phyloP scores from a whole-genome alignment of 2,329 filamentous ascomycete genomes.

The Huntiella bhutanensis region DNA sequence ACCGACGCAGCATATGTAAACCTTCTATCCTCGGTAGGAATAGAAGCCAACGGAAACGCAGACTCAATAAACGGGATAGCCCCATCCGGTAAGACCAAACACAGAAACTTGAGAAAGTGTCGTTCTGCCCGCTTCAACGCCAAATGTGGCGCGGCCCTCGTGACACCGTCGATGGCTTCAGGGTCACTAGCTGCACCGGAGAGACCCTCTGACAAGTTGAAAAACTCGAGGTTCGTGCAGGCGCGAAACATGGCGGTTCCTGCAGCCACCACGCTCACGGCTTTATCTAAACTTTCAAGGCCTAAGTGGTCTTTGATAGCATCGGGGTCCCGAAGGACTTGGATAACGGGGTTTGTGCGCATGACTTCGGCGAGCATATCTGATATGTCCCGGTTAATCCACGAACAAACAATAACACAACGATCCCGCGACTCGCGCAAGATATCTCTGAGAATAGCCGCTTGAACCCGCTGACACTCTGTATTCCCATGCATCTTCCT shows the following conservation, averaged over 20 bases:
- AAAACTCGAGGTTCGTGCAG: slow-evolving; percentile 60
- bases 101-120: slow-evolving; percentile 51
- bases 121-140: slow-evolving; percentile 49
- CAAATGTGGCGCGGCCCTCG: slow-evolving; percentile 37
- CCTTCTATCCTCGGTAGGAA: slow-evolving; percentile 38
- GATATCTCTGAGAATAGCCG: slow-evolving; percentile 39
- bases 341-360: slow-evolving; percentile 48
- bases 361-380: slow-evolving; percentile 41
- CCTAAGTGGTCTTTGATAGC: slow-evolving; percentile 46
- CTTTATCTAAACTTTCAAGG: slow-evolving; percentile 33
- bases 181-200: slow-evolving; percentile 14
- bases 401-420: slow-evolving; percentile 54
- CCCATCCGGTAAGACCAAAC: slow-evolving; percentile 35
- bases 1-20: slow-evolving; percentile 52
- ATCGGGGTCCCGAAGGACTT: slow-evolving; percentile 44
- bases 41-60: slow-evolving; percentile 43
- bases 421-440: slow-evolving; percentile 38
- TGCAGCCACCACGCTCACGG: slow-evolving; percentile 37
- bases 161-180: slow-evolving; percentile 17
- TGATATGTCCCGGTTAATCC: slow-evolving; percentile 46
- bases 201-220: slow-evolving; percentile 45
- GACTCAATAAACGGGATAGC: slow-evolving; percentile 41
- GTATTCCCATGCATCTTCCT: slow-evolving; percentile 41
- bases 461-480: slow-evolving; percentile 45
- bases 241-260: slow-evolving; percentile 40